A percentile compares a stretch with the other conserved stretches of the same genome.
These are phyloP conservation scores for Usnea hakonensis DNA, from an alignment of 495 filamentous ascomycete species.

Conservation along the genomic window DNA sequence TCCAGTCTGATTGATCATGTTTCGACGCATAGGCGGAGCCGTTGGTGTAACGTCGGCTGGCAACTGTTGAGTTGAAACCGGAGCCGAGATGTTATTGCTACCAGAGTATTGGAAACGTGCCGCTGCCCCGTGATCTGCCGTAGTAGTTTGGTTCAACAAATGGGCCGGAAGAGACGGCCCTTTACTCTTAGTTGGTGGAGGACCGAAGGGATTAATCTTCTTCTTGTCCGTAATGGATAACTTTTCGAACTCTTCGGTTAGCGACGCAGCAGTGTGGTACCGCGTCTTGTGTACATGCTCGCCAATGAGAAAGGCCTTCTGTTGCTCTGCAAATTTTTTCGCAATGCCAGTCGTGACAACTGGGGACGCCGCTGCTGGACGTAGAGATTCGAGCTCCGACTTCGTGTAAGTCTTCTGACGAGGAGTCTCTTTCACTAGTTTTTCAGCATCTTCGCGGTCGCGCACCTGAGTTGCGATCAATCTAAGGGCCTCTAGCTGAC, in stretches of 20 bases:
- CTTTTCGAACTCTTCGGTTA: slow-evolving; percentile 30
- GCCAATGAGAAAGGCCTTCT: slow-evolving; percentile 10
- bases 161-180: slow-evolving; percentile 2
- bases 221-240: slow-evolving; percentile 19
- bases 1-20: slow-evolving; percentile 7
- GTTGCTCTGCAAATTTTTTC: not conserved
- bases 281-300: slow-evolving; percentile 16
- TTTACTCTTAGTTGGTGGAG: not conserved
- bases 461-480: not conserved
- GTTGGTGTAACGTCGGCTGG: not conserved
- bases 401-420: not conserved
- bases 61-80: not conserved
- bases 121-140: slow-evolving; percentile 9
- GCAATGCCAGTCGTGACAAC: not conserved
- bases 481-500: not conserved
- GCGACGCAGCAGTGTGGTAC: slow-evolving; percentile 16
- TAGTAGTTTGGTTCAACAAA: slow-evolving; percentile 4
- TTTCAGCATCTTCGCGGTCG: not conserved
- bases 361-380: not conserved
- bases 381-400: not conserved
- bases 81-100: not conserved
- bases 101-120: slow-evolving; percentile 3
- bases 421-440: not conserved
- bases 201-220: slow-evolving; percentile 4
- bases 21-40: not conserved